Conservation (phyloP, 305 asterid genomes). For the Plantago lanceolata region DNA sequence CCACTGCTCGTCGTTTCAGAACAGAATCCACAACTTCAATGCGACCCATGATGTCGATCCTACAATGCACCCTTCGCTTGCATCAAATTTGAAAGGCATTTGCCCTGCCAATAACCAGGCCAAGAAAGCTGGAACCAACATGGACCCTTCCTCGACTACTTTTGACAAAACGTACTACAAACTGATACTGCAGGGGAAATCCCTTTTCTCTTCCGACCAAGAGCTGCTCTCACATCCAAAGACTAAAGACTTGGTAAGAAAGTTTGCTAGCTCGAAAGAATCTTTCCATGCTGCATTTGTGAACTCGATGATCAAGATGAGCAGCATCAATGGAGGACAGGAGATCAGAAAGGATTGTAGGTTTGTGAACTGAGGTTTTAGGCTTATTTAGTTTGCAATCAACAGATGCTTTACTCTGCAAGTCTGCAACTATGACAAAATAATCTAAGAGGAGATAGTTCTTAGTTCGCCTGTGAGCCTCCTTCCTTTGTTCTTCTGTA, state of each 20-base stretch:
- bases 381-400: not conserved
- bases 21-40: constrained; percentile 57
- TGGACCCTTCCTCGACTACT: constrained; percentile 64
- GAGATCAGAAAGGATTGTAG: constrained; percentile 78
- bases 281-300: constrained; percentile 57
- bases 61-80: constrained; percentile 55
- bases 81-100: constrained; percentile 40
- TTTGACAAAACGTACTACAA: constrained; percentile 70
- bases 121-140: constrained; percentile 52
- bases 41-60: constrained; percentile 65
- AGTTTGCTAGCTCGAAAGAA: constrained; percentile 56
- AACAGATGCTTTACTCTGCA: not conserved
- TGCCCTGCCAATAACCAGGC: constrained; percentile 48
- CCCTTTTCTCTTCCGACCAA: constrained; percentile 62
- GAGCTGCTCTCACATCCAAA: constrained; percentile 50
- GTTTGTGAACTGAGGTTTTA: constrained; percentile 42
- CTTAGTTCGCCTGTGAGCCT: not conserved
- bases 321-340: constrained; percentile 73
- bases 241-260: constrained; percentile 47
- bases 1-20: constrained; percentile 62
- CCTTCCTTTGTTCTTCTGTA: not conserved
- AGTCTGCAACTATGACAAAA: not conserved
- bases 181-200: constrained; percentile 43
- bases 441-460: too few relatives aligned
- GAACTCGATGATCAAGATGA: constrained; percentile 73